These are phyloP conservation scores for Xenoacremonium recifei DNA, from an alignment of 2,329 filamentous ascomycete genomes.

Conservation along the genomic window DNA sequence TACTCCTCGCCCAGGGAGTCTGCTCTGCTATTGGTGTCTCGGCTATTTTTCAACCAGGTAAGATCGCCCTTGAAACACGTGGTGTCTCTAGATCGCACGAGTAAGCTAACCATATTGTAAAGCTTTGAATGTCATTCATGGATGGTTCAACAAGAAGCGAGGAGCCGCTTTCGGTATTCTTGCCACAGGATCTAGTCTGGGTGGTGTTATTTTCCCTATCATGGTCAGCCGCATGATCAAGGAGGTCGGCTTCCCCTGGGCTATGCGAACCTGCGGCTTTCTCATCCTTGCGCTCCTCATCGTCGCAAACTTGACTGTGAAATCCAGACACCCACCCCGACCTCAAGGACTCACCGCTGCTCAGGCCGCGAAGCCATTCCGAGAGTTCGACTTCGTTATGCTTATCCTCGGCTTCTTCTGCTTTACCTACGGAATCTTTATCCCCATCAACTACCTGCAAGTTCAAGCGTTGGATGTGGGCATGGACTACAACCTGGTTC, in stretches of 20 bases:
- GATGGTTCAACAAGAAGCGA: constrained; percentile 34
- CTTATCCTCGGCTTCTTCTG: constrained; percentile 31
- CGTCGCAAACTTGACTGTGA: constrained; percentile 31
- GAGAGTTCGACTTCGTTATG: constrained; percentile 31
- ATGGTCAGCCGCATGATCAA: constrained; percentile 36
- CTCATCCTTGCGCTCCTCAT: constrained; percentile 33
- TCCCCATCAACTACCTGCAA: constrained; percentile 36
- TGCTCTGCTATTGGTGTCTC: constrained; percentile 36
- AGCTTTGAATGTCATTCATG: constrained; percentile 30
- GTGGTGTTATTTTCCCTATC: constrained; percentile 41
- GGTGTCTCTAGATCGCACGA: background rate
- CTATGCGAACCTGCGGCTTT: constrained; percentile 38
- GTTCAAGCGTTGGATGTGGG: constrained; percentile 30
- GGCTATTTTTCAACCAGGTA: constrained; percentile 32
- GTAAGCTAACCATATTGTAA: background rate
- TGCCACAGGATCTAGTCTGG: constrained; percentile 34
- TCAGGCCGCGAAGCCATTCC: constrained; percentile 31
- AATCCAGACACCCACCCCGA: constrained; percentile 19
- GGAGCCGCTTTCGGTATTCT: constrained; percentile 36
- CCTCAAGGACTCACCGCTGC: constrained; percentile 27
- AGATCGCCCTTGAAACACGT: background rate
- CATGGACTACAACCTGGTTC: constrained; percentile 25
- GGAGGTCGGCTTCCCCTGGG: constrained; percentile 37
- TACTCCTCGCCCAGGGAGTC: constrained; percentile 38
- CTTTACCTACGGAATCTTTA: constrained; percentile 35